A percentile compares a stretch with the other conserved stretches of the same genome.
Evolutionary conservation across 495 filamentous ascomycete genomes (phyloP).

Genomic region (Penicillium diatomitis): DNA sequence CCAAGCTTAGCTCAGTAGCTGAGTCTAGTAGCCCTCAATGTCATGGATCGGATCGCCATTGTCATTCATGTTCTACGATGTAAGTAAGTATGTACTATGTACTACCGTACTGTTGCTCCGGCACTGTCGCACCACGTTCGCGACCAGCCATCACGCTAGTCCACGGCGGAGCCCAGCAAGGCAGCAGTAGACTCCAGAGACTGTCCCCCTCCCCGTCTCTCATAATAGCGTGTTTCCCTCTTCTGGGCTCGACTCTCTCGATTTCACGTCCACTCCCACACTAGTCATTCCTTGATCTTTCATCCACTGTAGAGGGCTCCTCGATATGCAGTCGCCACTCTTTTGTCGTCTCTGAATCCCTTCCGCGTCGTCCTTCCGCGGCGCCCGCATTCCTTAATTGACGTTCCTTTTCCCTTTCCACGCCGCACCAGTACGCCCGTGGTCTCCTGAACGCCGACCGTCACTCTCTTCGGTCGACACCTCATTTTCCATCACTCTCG

Average conservation of each 20-base stretch:
- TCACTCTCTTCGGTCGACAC: constrained; percentile 3
- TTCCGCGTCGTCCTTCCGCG: constrained; percentile 11
- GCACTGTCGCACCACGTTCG: too few relatives aligned
- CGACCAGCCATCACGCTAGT: too few relatives aligned
- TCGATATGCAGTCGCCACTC: constrained; percentile 23
- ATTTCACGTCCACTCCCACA: constrained; percentile 6
- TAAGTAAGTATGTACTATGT: too few relatives aligned
- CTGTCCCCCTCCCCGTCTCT: too few relatives aligned
- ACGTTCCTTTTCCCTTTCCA: constrained; percentile 28
- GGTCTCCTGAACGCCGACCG: constrained; percentile 20
- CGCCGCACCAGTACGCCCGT: constrained; percentile 13
- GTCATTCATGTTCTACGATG: too few relatives aligned
- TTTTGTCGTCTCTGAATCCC: constrained; percentile 16
- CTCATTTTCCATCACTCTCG: constrained; percentile 8
- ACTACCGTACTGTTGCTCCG: too few relatives aligned
- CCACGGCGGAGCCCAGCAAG: too few relatives aligned
- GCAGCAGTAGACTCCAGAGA: too few relatives aligned
- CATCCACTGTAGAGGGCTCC: constrained; percentile 17
- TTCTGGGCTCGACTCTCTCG: constrained; percentile 1
- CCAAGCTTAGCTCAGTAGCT: too few relatives aligned
- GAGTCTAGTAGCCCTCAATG: too few relatives aligned
- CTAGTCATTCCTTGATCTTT: constrained; percentile 36
- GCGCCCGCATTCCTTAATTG: constrained; percentile 22
- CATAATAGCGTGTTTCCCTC: neutral
- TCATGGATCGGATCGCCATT: too few relatives aligned